Base-by-base conservation (phyloP, 768 basidiomycete species). In the Lactifluus echinatus region DNA sequence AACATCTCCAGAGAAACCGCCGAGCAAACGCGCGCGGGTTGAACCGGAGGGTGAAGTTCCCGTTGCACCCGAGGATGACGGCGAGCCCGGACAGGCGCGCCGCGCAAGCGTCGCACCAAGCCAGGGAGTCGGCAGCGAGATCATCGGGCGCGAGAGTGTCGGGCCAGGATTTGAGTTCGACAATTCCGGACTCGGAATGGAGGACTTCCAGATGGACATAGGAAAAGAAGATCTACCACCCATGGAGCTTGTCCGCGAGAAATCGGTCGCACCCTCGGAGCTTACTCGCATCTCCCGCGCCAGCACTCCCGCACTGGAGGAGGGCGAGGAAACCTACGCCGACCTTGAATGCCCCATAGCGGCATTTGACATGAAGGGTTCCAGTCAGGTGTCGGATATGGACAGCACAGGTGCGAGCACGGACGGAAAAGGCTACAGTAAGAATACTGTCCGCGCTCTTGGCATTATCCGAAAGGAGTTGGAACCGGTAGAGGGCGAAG, bases 391-490 rank as follows among this genome's bases (percentile, higher is more conserved):
- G 57, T 66, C 69, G 43, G 72, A 66, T 3, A 29, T 62, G 24
- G 57, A 61, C 14, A 59, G 53, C n/a, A 66, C 74, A 5, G 66
- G 71, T 4, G 73, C 63, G 19, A 79, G 78, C 23, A 72, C 73
- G 42, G 84, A 87, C 36, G 77, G 81, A 43, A 85, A 84, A 63
- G 87, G 86, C 0, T 93, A 88, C 70, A 92, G 90, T 72, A 85
- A 83, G 73, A 94, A 94, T 66, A 96, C 93, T 0, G 76, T 89
- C 53, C 90, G 88, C 67, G 93, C 93, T 1, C 72, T 94, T 36
- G 75, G 79, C 24, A 74, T 95, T 64, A 75, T 95, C 50, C 79
- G 88, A 59, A 77, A 76, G 61, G 88, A 91, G 65, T 71, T 94
- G 50, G 77, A 81, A 53, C 81, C 82, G 2, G 69, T 68, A 28